Base-by-base conservation (phyloP, 805 yeast species). In the Komagataella populi region DNA sequence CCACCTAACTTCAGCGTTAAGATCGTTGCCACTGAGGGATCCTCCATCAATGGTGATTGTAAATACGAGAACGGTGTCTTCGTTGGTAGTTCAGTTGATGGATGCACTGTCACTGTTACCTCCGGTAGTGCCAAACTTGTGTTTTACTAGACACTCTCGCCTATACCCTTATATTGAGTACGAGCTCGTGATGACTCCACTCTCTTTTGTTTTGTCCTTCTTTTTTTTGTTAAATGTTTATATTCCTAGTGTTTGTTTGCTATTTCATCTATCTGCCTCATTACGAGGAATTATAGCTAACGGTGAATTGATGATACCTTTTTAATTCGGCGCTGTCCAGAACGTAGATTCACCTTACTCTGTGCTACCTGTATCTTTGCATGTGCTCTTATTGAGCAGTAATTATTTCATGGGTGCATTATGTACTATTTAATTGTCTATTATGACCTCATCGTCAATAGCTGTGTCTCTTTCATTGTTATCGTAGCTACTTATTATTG, bases 41-140 rank as follows among this genome's bases (percentile, higher is more conserved):
- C 68, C 23, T 54, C 64, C 45, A 61, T 64, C 46, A 63, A 57
- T 53, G 77, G 77, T 53, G 63, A 64, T 49, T 73, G 78, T 60
- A 60, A 63, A 30, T 73, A 73, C 65, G 68, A 63, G 49, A 59
- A 68, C 56, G 78, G 77, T 52, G 50, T 58, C 30, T 73, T 66
- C 65, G 67, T 66, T 56, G 88, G 87, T 57, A 65, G 70, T 54
- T 80, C 83, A 53, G 58, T 81, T 17, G 88, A 84, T 62, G 95
- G 95, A 60, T 86, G 95, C 74, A 86, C 95, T 51, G 85, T 82
- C 55, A 74, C 70, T 30, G 70, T 68, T 23, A 61, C 67, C 23
- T 44, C 50, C 18, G 70, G 70, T 52, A 60, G 65, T 48, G 71
- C 70, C 48, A 60, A 64, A 45, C 55, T 67, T 55, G 66, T 59